phyloP scores from a whole-genome alignment of 352 stramenopile genomes.

The Thraustochytrium sp. region DNA sequence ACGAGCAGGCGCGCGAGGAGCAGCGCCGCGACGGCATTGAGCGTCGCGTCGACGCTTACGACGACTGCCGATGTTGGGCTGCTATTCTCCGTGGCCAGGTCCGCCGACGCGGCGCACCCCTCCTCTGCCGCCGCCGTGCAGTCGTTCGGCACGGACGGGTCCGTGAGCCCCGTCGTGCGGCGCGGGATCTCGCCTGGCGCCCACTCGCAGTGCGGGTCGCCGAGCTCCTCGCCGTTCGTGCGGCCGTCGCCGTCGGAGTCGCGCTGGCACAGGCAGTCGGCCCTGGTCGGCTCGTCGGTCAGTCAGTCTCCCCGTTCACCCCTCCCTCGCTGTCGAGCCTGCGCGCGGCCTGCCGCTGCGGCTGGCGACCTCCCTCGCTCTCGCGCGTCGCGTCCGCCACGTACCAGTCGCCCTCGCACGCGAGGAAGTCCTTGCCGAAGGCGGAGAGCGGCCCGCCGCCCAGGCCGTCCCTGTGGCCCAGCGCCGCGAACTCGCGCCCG shows the following conservation, averaged over 20 bases:
- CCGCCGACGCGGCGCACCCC: too few relatives aligned
- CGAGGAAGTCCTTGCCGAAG: slow-evolving; percentile 3
- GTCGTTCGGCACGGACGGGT: slow-evolving; percentile 12
- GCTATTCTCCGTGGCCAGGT: not conserved
- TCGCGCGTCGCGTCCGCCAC: not conserved
- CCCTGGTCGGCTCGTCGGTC: not conserved
- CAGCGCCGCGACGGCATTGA: not conserved
- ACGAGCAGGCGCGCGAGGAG: not conserved
- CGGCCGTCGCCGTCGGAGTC: slow-evolving; percentile 25
- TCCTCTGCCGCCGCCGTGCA: not conserved
- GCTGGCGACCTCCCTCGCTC: too few relatives aligned
- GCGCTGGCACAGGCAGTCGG: not conserved
- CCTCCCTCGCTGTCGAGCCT: not conserved
- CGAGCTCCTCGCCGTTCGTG: slow-evolving; percentile 14
- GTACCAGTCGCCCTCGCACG: not conserved
- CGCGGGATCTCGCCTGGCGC: not conserved
- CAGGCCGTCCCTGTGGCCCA: not conserved
- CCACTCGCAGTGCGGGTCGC: slow-evolving; percentile 5
- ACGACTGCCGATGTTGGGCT: too few relatives aligned
- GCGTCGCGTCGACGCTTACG: not conserved
- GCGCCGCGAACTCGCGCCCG: not conserved
- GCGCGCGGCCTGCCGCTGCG: too few relatives aligned
- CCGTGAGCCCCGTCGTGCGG: not conserved
- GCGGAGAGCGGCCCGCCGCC: not conserved
- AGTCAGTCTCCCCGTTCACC: not conserved